Conservation (phyloP, 2,329 filamentous ascomycete genomes). For the Ploettnerulaceae sp. region DNA sequence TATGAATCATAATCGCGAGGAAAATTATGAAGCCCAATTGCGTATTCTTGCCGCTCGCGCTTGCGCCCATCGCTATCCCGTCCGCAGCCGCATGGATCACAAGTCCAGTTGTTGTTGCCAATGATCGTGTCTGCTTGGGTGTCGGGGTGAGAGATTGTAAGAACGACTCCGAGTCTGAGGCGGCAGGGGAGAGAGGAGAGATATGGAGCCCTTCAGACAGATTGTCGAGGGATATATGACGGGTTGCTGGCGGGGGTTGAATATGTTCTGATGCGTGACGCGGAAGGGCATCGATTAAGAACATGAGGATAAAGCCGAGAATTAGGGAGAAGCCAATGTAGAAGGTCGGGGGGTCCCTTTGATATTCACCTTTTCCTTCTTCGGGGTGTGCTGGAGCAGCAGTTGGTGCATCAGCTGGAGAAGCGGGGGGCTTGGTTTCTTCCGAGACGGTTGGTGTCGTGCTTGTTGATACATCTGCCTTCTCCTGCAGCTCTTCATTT, state of each 20-base stretch:
- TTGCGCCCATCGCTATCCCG: conserved; percentile 92
- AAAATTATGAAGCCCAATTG: conserved; percentile 89
- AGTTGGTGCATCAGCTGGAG: not conserved
- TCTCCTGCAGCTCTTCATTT: not conserved
- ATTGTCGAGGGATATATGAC: conserved; percentile 86
- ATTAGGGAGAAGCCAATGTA: conserved; percentile 86
- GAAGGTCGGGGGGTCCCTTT: conserved; percentile 55
- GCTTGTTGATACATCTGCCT: not conserved
- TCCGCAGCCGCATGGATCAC: conserved; percentile 95
- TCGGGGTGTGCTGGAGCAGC: not conserved
- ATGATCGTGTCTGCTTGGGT: conserved; percentile 54
- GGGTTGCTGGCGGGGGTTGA: conserved; percentile 60
- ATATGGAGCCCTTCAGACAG: conserved; percentile 51
- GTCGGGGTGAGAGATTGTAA: conserved; percentile 53
- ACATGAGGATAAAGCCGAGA: conserved; percentile 92
- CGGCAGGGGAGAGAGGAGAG: conserved; percentile 39
- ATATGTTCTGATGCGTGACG: conserved; percentile 64
- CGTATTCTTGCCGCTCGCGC: conserved; percentile 66
- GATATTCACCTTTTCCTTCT: conserved; percentile 37
- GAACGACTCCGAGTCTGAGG: conserved; percentile 55
- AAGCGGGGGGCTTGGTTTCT: conserved; percentile 4
- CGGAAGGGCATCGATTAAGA: conserved; percentile 83
- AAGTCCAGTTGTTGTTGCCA: conserved; percentile 88
- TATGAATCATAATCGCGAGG: conserved; percentile 94
- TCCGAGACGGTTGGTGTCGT: not conserved